Conservation (phyloP, 2,329 filamentous ascomycete species). For the Lanzia echinophila region DNA sequence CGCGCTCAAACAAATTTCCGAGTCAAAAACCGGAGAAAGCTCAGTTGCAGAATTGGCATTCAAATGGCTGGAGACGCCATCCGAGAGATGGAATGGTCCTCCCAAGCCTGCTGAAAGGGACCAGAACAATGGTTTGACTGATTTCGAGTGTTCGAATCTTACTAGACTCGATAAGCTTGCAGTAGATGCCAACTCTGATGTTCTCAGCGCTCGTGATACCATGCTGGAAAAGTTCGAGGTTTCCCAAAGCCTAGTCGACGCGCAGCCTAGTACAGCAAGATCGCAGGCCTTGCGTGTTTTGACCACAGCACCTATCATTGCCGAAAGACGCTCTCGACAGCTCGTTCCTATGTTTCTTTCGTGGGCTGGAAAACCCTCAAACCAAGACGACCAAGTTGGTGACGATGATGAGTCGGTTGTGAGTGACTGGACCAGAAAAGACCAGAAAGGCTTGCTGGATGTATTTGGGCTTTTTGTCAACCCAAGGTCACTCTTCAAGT, state of each 20-base stretch:
- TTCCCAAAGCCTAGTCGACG: slow-evolving; percentile 49
- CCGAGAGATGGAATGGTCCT: slow-evolving; percentile 46
- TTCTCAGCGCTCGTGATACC: slow-evolving; percentile 47
- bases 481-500: slow-evolving; percentile 73
- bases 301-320: slow-evolving; percentile 63
- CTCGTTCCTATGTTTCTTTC: slow-evolving; percentile 80
- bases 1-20: slow-evolving; percentile 67
- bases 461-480: slow-evolving; percentile 84
- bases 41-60: slow-evolving; percentile 67
- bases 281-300: slow-evolving; percentile 76
- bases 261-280: slow-evolving; percentile 52
- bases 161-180: slow-evolving; percentile 49
- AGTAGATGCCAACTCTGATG: slow-evolving; percentile 43
- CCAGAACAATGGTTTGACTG: slow-evolving; percentile 45
- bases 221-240: slow-evolving; percentile 59
- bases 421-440: slow-evolving; percentile 64
- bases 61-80: slow-evolving; percentile 63
- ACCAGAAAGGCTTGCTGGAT: slow-evolving; percentile 75
- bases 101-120: slow-evolving; percentile 32
- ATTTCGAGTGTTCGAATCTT: slow-evolving; percentile 82
- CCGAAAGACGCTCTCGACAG: slow-evolving; percentile 78
- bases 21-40: slow-evolving; percentile 65
- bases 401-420: slow-evolving; percentile 24
- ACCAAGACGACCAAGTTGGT: slow-evolving; percentile 25
- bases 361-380: slow-evolving; percentile 56